Percentiles rank a stretch among this genome's conserved stretches.
Evolutionary conservation across 2,329 filamentous ascomycete species (phyloP).

Genomic region (Lasiodiplodia citricola): DNA sequence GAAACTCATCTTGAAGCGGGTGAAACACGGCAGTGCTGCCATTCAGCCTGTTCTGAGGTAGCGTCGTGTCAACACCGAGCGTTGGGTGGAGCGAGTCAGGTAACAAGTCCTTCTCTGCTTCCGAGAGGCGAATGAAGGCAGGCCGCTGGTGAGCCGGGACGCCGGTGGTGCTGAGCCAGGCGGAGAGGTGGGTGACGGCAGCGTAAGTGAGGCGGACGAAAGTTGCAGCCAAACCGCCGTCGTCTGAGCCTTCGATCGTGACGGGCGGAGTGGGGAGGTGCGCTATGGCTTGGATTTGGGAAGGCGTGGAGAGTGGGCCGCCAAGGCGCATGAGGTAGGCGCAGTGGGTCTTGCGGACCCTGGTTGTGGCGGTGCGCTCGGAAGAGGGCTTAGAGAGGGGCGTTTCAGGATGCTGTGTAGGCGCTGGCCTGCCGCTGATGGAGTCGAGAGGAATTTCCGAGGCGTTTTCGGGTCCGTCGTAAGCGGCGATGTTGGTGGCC

Average conservation of each 20-base stretch:
- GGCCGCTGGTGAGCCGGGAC: slow-evolving; percentile 31
- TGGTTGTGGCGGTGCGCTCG: background rate
- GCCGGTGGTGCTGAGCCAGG: background rate
- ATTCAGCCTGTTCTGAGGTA: slow-evolving; percentile 37
- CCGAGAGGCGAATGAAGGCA: slow-evolving; percentile 35
- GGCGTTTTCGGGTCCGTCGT: background rate
- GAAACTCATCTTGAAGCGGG: slow-evolving; percentile 39
- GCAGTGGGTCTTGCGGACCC: background rate
- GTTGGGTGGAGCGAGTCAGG: slow-evolving; percentile 32
- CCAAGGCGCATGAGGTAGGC: slow-evolving; percentile 35
- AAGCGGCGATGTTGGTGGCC: slow-evolving; percentile 7
- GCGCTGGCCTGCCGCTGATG: background rate
- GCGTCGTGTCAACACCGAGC: slow-evolving; percentile 34
- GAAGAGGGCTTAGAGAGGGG: background rate
- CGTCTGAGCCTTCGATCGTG: background rate
- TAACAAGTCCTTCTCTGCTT: slow-evolving; percentile 37
- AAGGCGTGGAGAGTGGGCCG: slow-evolving; percentile 30
- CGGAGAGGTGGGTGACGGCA: background rate
- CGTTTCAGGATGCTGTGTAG: background rate
- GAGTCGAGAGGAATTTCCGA: slow-evolving; percentile 18
- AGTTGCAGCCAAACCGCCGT: slow-evolving; percentile 25
- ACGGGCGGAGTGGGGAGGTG: slow-evolving; percentile 19
- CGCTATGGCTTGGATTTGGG: slow-evolving; percentile 32
- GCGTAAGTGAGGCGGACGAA: slow-evolving; percentile 35
- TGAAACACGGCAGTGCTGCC: slow-evolving; percentile 1